These are phyloP conservation scores for Candida gorgasii DNA, from an alignment of 805 yeast species.

Conservation along the genomic window DNA sequence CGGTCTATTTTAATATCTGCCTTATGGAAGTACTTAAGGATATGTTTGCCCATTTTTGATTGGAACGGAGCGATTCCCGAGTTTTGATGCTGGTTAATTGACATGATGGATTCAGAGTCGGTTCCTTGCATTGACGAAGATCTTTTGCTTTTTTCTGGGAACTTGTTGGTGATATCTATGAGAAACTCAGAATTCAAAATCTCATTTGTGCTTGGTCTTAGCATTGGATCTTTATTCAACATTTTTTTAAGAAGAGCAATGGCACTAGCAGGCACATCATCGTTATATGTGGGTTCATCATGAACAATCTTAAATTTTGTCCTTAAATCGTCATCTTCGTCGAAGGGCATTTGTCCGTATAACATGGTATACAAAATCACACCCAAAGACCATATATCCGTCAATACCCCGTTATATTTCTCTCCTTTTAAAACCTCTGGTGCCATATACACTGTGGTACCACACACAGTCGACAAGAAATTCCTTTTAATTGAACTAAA, in stretches of 20 bases:
- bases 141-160: constrained; percentile 20
- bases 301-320: constrained; percentile 62
- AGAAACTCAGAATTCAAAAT: constrained; percentile 37
- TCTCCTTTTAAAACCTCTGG: constrained; percentile 77
- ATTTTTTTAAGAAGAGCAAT: constrained; percentile 52
- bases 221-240: constrained; percentile 63
- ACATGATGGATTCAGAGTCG: constrained; percentile 38
- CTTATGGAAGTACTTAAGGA: constrained; percentile 59
- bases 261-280: constrained; percentile 49
- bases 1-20: constrained; percentile 64
- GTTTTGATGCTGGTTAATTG: constrained; percentile 40
- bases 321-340: constrained; percentile 70
- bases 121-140: constrained; percentile 18
- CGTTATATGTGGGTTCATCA: constrained; percentile 59
- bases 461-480: constrained; percentile 81
- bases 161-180: constrained; percentile 31
- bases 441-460: constrained; percentile 95
- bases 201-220: constrained; percentile 53
- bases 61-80: constrained; percentile 44
- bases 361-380: constrained; percentile 82
- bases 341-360: constrained; percentile 89
- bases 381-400: constrained; percentile 93
- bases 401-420: constrained; percentile 75
- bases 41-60: constrained; percentile 59
- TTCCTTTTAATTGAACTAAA: constrained; percentile 44